Evolutionary conservation across 495 filamentous ascomycete genomes (phyloP).

Genomic region (Melanomma pulvis-pyrius): DNA sequence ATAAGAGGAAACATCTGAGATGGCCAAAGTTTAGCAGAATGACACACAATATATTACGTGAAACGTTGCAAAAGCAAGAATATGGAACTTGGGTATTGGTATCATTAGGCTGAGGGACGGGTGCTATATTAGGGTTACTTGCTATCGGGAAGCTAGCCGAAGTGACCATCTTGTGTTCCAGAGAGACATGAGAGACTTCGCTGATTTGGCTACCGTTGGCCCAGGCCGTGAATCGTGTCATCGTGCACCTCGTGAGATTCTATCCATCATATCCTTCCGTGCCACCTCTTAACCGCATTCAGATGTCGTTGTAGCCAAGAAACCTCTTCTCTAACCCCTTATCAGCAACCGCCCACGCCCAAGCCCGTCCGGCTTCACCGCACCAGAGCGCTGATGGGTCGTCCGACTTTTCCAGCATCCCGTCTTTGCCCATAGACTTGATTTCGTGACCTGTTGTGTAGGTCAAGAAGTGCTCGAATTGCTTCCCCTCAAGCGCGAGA

Average conservation of each 20-base stretch:
- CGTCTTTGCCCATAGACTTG: conserved; percentile 51
- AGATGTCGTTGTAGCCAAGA: conserved; percentile 53
- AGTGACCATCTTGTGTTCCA: conserved; percentile 11
- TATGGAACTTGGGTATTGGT: background rate
- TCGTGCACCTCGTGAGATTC: conserved; percentile 24
- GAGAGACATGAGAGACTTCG: background rate
- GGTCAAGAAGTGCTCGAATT: conserved; percentile 57
- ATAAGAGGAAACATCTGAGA: too few relatives aligned
- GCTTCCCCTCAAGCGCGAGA: conserved; percentile 49
- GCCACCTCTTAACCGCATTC: conserved; percentile 21
- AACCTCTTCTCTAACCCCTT: conserved; percentile 46
- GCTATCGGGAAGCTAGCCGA: background rate
- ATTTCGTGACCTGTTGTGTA: conserved; percentile 56
- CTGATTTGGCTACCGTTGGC: background rate
- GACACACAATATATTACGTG: background rate
- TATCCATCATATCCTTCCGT: background rate
- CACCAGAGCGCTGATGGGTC: conserved; percentile 49
- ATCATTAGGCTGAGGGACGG: conserved; percentile 13
- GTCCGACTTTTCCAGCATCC: conserved; percentile 47
- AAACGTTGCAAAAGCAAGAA: background rate
- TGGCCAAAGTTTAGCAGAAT: background rate
- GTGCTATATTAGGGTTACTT: conserved; percentile 4
- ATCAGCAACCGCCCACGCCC: conserved; percentile 53
- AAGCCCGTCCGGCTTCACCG: conserved; percentile 54
- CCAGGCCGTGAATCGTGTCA: conserved; percentile 32